Evolutionary conservation across 2,329 filamentous ascomycete genomes (phyloP).

Genomic region (Mycosphaerella sp.): DNA sequence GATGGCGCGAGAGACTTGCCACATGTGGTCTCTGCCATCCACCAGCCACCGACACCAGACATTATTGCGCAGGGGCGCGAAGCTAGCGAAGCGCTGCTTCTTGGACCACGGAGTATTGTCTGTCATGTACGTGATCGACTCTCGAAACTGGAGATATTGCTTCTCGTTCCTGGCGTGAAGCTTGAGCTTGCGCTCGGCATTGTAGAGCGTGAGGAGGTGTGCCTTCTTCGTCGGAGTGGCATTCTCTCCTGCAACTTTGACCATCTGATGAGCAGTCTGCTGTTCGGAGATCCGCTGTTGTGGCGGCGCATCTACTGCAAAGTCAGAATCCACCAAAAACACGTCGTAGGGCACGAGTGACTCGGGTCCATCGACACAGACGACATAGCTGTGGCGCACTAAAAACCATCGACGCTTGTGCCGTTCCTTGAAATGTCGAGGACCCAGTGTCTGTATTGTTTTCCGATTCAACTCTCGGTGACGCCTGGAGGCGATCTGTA

Average conservation of each 20-base stretch:
- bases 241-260: conserved; percentile 56
- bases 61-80: conserved; percentile 77
- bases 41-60: conserved; percentile 96
- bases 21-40: conserved; percentile 97
- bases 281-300: conserved; percentile 45
- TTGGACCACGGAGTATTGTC: conserved; percentile 75
- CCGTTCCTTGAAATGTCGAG: conserved; percentile 68
- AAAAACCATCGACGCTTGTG: conserved; percentile 96
- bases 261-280: conserved; percentile 55
- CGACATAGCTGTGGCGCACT: conserved; percentile 94
- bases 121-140: conserved; percentile 83
- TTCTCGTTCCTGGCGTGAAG: conserved; percentile 86
- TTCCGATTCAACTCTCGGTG: conserved; percentile 41
- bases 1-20: conserved; percentile 95
- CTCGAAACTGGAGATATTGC: conserved; percentile 84
- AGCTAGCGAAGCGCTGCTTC: conserved; percentile 83
- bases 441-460: conserved; percentile 33
- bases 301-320: conserved; percentile 67
- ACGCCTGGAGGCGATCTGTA: conserved; percentile 82
- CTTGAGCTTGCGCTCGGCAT: conserved; percentile 86
- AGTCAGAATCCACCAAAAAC: conserved; percentile 88
- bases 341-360: conserved; percentile 99
- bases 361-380: conserved; percentile 96
- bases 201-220: conserved; percentile 86
- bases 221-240: conserved; percentile 54